Percentiles rank a stretch among this genome's conserved stretches.
Evolutionary conservation across 2,329 filamentous ascomycete genomes (phyloP).

Genomic region (Talaromyces rugulosus): DNA sequence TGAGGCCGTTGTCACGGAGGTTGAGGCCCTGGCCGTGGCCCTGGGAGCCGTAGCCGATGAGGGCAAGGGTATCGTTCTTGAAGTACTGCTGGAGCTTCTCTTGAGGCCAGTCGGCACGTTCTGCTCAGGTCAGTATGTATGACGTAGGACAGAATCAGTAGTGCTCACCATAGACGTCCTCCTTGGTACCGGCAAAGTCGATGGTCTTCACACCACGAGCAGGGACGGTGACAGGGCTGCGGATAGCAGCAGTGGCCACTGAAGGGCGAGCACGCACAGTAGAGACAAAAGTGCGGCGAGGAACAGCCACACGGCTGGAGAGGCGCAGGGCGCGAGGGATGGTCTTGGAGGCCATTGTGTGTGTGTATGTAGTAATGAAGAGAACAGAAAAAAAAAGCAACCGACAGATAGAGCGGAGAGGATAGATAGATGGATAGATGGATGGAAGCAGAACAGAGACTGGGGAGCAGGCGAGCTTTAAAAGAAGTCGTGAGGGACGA

Average conservation of each 20-base stretch:
- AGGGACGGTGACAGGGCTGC: constrained; percentile 45
- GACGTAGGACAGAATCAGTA: not conserved
- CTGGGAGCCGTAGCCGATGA: constrained; percentile 98
- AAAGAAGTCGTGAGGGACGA: constrained; percentile 5
- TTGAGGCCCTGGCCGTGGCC: constrained; percentile 99
- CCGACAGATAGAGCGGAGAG: constrained; percentile 5
- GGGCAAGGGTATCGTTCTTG: constrained; percentile 98
- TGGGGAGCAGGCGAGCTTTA: constrained; percentile 15
- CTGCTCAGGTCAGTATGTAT: constrained; percentile 44
- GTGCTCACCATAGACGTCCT: constrained; percentile 68
- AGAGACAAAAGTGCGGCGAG: constrained; percentile 54
- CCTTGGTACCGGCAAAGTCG: constrained; percentile 94
- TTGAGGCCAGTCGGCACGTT: constrained; percentile 96
- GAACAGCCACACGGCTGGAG: constrained; percentile 45
- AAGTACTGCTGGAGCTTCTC: constrained; percentile 99
- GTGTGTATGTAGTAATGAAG: constrained; percentile 11
- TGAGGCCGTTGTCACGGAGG: constrained; percentile 98
- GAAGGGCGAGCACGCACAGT: constrained; percentile 48
- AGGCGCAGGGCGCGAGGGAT: constrained; percentile 56
- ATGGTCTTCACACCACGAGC: constrained; percentile 92
- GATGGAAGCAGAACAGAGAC: constrained; percentile 7
- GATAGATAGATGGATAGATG: constrained; percentile 10
- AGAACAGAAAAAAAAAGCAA: constrained; percentile 5
- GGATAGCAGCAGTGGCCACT: constrained; percentile 37
- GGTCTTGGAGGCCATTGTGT: constrained; percentile 46